Percentiles rank a stretch among this genome's conserved stretches.
phyloP scores from a whole-genome alignment of 1,284 basidiomycete species.

The Apiotrichum akiyoshidainum region DNA sequence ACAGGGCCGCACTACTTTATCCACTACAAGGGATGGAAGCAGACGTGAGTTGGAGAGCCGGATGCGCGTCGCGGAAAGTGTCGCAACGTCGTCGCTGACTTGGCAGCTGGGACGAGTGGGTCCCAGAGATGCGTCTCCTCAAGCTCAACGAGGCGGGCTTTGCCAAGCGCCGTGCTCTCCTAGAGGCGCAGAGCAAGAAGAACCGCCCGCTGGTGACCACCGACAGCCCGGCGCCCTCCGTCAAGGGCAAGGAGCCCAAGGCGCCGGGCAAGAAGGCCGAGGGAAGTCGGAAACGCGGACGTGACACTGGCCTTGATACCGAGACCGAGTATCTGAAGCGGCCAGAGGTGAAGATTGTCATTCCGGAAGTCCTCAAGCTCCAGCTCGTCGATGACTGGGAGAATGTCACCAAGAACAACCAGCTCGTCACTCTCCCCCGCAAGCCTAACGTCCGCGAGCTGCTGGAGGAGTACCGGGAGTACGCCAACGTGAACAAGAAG shows the following conservation, averaged over 20 bases:
- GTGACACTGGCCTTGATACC: constrained; percentile 43
- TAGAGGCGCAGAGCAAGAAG: constrained; percentile 51
- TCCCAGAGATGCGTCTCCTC: constrained; percentile 73
- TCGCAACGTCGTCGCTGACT: neutral
- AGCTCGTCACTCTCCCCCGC: constrained; percentile 84
- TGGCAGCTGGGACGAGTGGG: constrained; percentile 96
- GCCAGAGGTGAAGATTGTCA: constrained; percentile 84
- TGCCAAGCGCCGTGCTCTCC: constrained; percentile 62
- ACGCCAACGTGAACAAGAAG: constrained; percentile 56
- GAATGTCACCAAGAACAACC: constrained; percentile 88
- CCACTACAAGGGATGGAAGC: constrained; percentile 99
- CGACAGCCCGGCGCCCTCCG: constrained; percentile 23
- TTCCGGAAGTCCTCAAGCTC: constrained; percentile 85
- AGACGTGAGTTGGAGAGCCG: constrained; percentile 65
- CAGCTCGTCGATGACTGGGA: constrained; percentile 98
- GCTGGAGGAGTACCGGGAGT: constrained; percentile 71
- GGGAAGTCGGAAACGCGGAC: constrained; percentile 53
- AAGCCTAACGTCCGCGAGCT: constrained; percentile 75
- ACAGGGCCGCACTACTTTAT: constrained; percentile 86
- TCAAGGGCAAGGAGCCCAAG: constrained; percentile 38
- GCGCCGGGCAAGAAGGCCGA: constrained; percentile 49
- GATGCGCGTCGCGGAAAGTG: neutral
- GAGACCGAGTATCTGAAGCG: constrained; percentile 61
- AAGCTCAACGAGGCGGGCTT: constrained; percentile 85
- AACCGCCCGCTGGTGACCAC: constrained; percentile 27